phyloP scores from a whole-genome alignment of 495 filamentous ascomycete genomes.

The Pseudevernia furfuracea region DNA sequence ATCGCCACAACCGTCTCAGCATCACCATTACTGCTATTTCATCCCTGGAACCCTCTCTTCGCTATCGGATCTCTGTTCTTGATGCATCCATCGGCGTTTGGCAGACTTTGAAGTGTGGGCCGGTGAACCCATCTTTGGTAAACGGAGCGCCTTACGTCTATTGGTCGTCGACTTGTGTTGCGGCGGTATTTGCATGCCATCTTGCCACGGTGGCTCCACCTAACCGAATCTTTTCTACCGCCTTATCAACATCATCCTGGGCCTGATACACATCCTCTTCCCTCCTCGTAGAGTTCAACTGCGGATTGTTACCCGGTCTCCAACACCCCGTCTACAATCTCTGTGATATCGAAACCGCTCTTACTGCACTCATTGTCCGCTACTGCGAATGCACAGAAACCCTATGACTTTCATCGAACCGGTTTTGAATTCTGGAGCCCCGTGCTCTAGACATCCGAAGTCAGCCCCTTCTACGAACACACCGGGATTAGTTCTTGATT shows the following conservation, averaged over 20 bases:
- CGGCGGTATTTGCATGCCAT: conserved; percentile 5
- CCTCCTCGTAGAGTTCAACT: conserved; percentile 1
- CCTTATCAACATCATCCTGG: conserved; percentile 10
- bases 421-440: background rate
- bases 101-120: background rate
- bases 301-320: conserved; percentile 9
- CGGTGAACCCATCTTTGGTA: conserved; percentile 5
- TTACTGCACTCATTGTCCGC: background rate
- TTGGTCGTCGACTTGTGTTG: conserved; percentile 10
- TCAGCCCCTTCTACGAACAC: background rate
- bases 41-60: background rate
- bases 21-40: background rate
- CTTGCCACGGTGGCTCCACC: conserved; percentile 14
- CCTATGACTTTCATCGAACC: background rate
- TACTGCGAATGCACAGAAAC: background rate
- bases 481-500: background rate
- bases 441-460: background rate
- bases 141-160: background rate
- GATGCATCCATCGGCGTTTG: conserved; percentile 15
- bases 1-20: background rate
- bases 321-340: conserved; percentile 5
- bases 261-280: conserved; percentile 9
- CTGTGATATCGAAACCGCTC: background rate
- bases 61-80: background rate
- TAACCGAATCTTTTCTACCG: conserved; percentile 13